Evolutionary conservation across 1,139 yeast species (phyloP), one percentile per base, ranked within the genome.

Genomic region (Yamadazyma atlantica): DNA sequence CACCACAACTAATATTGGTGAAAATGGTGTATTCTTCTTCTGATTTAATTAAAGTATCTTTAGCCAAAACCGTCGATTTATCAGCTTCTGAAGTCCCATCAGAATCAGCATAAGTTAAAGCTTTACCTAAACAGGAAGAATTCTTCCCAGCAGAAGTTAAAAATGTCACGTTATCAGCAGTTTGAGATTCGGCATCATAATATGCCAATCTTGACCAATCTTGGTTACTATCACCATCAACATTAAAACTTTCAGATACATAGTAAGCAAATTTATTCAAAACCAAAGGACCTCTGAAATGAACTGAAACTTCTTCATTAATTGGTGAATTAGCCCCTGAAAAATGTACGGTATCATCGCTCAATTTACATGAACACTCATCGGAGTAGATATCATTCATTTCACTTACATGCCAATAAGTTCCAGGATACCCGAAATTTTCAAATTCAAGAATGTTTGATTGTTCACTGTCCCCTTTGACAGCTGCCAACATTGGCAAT

Each of bases 271-370:
- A 88, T 64, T 86, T 85, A 54, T 73, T 66, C 57, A 90, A 75
- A 42, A 77, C 72, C 49, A 92, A 62, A 24, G 97, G 98, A 40
- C 97, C 98, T 66, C 97, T 81, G 73, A 90, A 87, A 63, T 90
- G 97, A 40, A 92, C 86, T 13, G 96, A 82, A 37, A 90, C 69
- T 60, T 88, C 96, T 65, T 88, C 95, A 63, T 88, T 80, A 44
- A 90, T 68, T 24, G 97, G 97, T 34, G 96, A 69, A 56, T 87
- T 69, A 19, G 79, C 44, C 35, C 97, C 97, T 12, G 85, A 74
- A 65, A 88, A 85, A 8, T 75, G 46, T 14, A 65, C 64, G 12
- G 77, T 52, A 15, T 64, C 53, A 38, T 76, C 73, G 13, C 80
- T 58, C 60, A 95, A 80, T 31, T 69, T 48, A 66, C 96, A 84